Percentiles rank a stretch among this genome's conserved stretches.
Evolutionary conservation across 2,329 filamentous ascomycete species (phyloP).

Genomic region (Purpureocillium takamizusanense): DNA sequence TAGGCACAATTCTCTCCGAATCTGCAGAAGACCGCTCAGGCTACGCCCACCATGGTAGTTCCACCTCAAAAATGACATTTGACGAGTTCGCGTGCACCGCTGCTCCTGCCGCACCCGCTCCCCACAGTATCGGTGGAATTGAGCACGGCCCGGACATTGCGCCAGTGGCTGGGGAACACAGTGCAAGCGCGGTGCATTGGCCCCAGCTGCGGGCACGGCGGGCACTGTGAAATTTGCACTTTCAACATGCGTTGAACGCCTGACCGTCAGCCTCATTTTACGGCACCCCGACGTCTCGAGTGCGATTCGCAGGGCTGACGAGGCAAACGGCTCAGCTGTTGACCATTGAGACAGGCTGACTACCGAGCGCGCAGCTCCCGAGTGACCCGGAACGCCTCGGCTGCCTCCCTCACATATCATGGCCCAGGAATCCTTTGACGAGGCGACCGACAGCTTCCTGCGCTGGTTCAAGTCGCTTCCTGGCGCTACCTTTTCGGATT

Average conservation of each 20-base stretch:
- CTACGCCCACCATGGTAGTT: no score
- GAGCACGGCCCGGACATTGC: no score
- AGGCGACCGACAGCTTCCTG: conserved; percentile 36
- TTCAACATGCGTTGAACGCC: neutral
- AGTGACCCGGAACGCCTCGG: no score
- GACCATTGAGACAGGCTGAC: neutral
- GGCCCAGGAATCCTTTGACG: conserved; percentile 26
- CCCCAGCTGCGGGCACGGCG: no score
- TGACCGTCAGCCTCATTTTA: neutral
- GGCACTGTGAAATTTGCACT: conserved; percentile 1
- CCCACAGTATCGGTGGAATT: no score
- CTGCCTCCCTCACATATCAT: conserved; percentile 1
- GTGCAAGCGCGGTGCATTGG: no score
- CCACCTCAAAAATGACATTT: no score
- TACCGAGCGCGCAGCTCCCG: neutral
- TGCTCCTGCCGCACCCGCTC: no score
- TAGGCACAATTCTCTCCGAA: no score
- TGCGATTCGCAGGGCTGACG: neutral
- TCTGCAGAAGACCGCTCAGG: no score
- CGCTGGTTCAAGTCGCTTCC: conserved; percentile 44
- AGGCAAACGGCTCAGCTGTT: neutral
- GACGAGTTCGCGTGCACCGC: no score
- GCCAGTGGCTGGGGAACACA: no score
- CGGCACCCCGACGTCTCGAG: neutral
- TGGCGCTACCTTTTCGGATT: conserved; percentile 42